Evolutionary conservation across 176 grass and related monocot genomes (phyloP).

Genomic region (Oryza rufipogon): DNA sequence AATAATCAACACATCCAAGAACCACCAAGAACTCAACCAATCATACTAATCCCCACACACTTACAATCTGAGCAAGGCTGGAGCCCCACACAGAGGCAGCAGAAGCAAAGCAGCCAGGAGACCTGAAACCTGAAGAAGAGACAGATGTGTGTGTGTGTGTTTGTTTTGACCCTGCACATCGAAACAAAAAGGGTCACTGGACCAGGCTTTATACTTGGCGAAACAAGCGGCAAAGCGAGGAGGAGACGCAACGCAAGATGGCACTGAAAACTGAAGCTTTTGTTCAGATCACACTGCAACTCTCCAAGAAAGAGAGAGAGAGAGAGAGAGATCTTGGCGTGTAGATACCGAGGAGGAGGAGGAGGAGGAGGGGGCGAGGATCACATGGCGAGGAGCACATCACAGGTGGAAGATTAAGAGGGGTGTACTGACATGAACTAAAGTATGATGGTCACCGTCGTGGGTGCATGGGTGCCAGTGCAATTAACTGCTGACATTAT

Average conservation of each 20-base stretch:
- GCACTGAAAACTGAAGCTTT: not conserved
- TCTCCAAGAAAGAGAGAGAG: constrained; percentile 2
- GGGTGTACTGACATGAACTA: constrained; percentile 22
- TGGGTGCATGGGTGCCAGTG: constrained; percentile 26
- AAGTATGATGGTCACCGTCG: constrained; percentile 41
- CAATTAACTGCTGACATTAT: constrained; percentile 12
- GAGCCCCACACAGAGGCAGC: not conserved
- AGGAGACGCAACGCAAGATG: constrained; percentile 38
- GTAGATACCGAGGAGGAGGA: constrained; percentile 44
- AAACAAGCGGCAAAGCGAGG: constrained; percentile 26
- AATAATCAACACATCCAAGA: constrained; percentile 22
- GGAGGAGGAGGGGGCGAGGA: not conserved
- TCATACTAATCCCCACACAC: not conserved
- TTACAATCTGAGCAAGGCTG: constrained; percentile 34
- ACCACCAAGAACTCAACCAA: not conserved
- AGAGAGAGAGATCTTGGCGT: constrained; percentile 35
- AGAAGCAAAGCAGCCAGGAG: constrained; percentile 3
- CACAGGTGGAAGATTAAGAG: constrained; percentile 26
- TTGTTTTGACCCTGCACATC: constrained; percentile 43
- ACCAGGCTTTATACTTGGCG: constrained; percentile 37
- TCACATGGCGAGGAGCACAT: constrained; percentile 59
- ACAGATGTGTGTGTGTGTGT: too few relatives aligned
- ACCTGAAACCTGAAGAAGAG: not conserved
- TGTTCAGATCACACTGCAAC: constrained; percentile 22
- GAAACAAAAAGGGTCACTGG: constrained; percentile 34